phyloP scores from a whole-genome alignment of 140 eudicot genomes.

The Ambrosia hybrid region DNA sequence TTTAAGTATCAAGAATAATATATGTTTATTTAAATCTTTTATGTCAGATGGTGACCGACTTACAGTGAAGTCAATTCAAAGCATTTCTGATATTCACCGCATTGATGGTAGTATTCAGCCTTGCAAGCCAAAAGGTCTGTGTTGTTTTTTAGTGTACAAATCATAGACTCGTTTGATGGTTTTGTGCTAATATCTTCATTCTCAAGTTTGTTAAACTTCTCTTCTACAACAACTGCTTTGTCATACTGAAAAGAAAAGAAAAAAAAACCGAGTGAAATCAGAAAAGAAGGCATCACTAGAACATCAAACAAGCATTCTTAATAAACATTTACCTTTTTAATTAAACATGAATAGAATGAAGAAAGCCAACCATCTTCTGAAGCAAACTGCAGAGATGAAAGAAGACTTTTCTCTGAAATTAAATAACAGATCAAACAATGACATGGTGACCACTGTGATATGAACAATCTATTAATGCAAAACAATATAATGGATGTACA shows the following conservation, averaged over 20 bases:
- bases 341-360: constrained; percentile 83
- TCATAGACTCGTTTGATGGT: constrained; percentile 51
- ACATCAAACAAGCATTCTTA: constrained; percentile 12
- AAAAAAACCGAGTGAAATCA: constrained; percentile 6
- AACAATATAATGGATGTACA: not conserved
- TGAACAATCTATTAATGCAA: constrained; percentile 13
- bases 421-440: constrained; percentile 34
- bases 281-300: not conserved
- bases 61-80: constrained; percentile 88
- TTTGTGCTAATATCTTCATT: constrained; percentile 53
- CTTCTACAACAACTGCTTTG: constrained; percentile 70
- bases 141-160: constrained; percentile 77
- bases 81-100: constrained; percentile 98
- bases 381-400: constrained; percentile 80
- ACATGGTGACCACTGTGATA: constrained; percentile 20
- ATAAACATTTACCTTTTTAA: constrained; percentile 62
- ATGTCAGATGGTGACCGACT: constrained; percentile 28
- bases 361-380: constrained; percentile 92
- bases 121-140: constrained; percentile 98
- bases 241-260: constrained; percentile 54
- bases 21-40: not conserved
- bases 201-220: constrained; percentile 77
- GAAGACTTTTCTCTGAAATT: constrained; percentile 71
- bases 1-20: not conserved
- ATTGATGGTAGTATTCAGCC: constrained; percentile 96